Percentiles rank a stretch among this genome's conserved stretches.
Evolutionary conservation across 225 moss, liverwort and hornwort genomes (phyloP).

Genomic region (Bryoerythrophyllum caledonicum): DNA sequence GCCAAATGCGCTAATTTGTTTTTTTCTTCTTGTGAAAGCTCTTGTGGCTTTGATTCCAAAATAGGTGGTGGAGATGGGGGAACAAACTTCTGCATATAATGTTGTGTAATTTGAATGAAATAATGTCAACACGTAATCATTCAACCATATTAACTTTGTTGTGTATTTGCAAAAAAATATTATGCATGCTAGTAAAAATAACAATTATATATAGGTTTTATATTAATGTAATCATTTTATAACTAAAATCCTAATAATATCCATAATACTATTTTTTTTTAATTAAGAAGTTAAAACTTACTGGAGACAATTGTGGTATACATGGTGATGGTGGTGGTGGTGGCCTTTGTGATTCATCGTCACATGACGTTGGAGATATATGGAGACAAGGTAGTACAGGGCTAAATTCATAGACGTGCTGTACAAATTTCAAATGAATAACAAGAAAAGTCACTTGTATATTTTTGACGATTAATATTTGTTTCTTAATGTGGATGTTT

Average conservation of each 20-base stretch:
- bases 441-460: background rate
- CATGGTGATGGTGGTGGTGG: background rate
- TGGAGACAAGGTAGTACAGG: background rate
- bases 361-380: background rate
- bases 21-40: background rate
- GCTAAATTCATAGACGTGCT: slow-evolving; percentile 33
- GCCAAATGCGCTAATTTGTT: background rate
- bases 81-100: background rate
- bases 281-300: background rate
- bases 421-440: background rate
- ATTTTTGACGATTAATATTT: too few species aligned
- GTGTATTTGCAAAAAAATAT: background rate
- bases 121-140: background rate
- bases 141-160: background rate
- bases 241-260: background rate
- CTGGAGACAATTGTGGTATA: background rate
- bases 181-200: background rate
- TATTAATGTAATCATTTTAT: too few species aligned
- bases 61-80: too few species aligned
- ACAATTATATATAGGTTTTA: background rate
- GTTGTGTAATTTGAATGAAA: background rate
- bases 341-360: background rate
- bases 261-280: background rate
- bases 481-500: background rate
- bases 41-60: background rate